Evolutionary conservation across 2,329 filamentous ascomycete species (phyloP), one percentile per base, ranked within the genome.

Genomic region (Colletotrichum higginsianum): DNA sequence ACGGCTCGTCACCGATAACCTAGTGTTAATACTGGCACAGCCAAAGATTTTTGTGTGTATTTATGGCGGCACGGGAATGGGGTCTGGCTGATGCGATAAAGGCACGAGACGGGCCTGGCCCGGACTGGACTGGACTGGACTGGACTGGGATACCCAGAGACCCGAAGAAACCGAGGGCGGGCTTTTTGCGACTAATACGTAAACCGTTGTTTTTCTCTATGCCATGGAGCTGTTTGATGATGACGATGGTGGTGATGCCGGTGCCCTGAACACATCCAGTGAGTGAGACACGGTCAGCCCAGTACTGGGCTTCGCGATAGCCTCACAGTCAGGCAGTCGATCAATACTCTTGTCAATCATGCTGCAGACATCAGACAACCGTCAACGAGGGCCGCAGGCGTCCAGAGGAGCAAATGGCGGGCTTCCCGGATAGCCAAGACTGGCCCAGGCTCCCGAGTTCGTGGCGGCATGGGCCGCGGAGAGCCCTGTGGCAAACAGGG

Each of bases 11-110:
- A 58, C 64, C 23, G 50, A 30, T 63, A 58, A 63, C 58, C 65
- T 71, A 67, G 65, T 68, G 65, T 68, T 68, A 68, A 71, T 71
- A 67, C 47, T 53, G 68, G 58, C 46, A 44, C 26, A 46, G 58
- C 52, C 52, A 68, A 66, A 21, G 40, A 61, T 18, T 61, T 8
- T 30, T 30, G 30, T 30, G 23, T 71, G 65, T 71, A 63, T 47
- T 61, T 68, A 64, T 68, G 44, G 68, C 35, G 68, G 30, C 64
- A 63, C 30, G 38, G 9, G 18, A 15, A 38, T 23, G 56, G 52
- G 63, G 46, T 42, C 35, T 56, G 49, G 35, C 23, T 42, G 23
- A 44, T 49, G 61, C 64, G 38, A 61, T 42, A 46, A 30, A 50
- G 65, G 52, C 58, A 63, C 26, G 56, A 57, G 38, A 40, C 26